Percentiles rank a stretch among this genome's conserved stretches.
These are phyloP conservation scores for Wickerhamiella alocasiicola DNA, from an alignment of 805 yeast genomes.

Conservation along the genomic window DNA sequence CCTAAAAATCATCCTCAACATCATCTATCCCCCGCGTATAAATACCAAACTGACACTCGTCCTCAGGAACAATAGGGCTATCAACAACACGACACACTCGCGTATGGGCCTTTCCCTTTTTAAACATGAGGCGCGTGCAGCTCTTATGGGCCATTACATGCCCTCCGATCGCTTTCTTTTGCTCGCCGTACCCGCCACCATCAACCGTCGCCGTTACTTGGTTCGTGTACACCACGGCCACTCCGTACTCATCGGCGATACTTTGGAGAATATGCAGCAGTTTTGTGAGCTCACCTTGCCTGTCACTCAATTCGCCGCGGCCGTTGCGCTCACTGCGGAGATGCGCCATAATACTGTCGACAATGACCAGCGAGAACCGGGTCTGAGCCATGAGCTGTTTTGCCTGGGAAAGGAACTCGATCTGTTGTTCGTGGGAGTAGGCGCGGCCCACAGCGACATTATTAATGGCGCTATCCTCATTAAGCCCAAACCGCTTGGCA, in stretches of 20 bases:
- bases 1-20: constrained; percentile 51
- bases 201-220: constrained; percentile 98
- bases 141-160: constrained; percentile 95
- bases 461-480: constrained; percentile 87
- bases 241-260: constrained; percentile 94
- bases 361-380: constrained; percentile 76
- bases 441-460: constrained; percentile 97
- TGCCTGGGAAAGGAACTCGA: constrained; percentile 74
- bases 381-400: constrained; percentile 95
- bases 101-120: constrained; percentile 83
- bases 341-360: constrained; percentile 95
- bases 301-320: constrained; percentile 87
- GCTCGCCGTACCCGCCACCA: constrained; percentile 84
- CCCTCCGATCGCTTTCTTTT: constrained; percentile 97
- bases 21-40: constrained; percentile 96
- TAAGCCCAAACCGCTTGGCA: constrained; percentile 81
- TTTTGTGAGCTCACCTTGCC: constrained; percentile 89
- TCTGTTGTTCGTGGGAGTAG: constrained; percentile 91
- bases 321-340: constrained; percentile 93
- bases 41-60: constrained; percentile 89
- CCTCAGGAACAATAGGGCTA: constrained; percentile 92
- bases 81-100: constrained; percentile 91
- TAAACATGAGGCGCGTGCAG: constrained; percentile 80
- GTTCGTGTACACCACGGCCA: constrained; percentile 89
- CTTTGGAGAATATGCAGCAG: constrained; percentile 85